These are phyloP conservation scores for Epichloe sylvatica DNA, from an alignment of 2,329 filamentous ascomycete genomes.

Conservation along the genomic window DNA sequence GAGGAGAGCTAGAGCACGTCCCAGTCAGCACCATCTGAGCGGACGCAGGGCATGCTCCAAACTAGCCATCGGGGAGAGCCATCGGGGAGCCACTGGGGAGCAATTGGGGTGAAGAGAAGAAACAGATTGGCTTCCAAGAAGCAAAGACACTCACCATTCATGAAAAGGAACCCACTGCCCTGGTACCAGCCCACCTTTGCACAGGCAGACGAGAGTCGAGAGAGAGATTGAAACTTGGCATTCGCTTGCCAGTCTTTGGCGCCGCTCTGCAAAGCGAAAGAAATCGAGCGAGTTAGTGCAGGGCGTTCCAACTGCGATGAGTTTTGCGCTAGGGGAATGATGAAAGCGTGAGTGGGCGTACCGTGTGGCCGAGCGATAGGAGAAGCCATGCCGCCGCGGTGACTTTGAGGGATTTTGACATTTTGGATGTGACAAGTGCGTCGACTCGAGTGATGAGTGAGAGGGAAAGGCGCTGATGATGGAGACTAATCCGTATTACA, in stretches of 20 bases:
- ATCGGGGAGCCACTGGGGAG: neutral
- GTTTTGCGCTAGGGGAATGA: neutral
- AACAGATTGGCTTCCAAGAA: neutral
- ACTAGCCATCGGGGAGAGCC: neutral
- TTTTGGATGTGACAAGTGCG: neutral
- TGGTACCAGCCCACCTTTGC: constrained; percentile 9
- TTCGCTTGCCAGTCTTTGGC: constrained; percentile 9
- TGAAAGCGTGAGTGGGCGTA: neutral
- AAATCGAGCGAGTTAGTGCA: neutral
- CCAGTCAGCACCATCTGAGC: neutral
- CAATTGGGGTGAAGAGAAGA: neutral
- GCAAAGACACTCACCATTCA: constrained; percentile 6
- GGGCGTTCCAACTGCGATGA: neutral
- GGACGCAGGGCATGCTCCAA: neutral
- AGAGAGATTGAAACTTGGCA: constrained; percentile 6
- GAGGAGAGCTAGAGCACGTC: constrained; percentile 4
- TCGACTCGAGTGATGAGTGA: no score
- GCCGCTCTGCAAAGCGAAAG: neutral
- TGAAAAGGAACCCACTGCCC: constrained; percentile 8
- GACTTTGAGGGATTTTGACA: constrained; percentile 5
- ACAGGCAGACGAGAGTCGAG: constrained; percentile 3
- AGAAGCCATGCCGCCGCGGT: constrained; percentile 7
- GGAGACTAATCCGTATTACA: no score
- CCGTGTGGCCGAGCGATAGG: constrained; percentile 8
- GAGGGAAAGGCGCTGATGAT: no score